Conservation (phyloP, 106 monocot species). For the Apostasia shenzhenica region DNA sequence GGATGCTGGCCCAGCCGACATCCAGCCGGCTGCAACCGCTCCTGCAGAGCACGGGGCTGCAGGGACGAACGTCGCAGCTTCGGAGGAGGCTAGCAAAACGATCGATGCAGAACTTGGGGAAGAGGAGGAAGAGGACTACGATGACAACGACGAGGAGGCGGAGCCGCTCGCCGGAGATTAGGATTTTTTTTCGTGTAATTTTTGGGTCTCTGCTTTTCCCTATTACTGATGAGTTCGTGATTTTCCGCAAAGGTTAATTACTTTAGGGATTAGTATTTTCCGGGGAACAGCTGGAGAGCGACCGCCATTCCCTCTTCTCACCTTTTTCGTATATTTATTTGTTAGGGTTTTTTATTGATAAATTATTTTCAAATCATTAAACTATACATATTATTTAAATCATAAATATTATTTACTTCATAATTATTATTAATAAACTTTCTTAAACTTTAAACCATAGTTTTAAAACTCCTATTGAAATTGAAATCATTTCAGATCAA, state of each 20-base stretch:
- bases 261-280: not conserved
- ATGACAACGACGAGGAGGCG: not conserved
- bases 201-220: not conserved
- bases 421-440: too few relatives aligned
- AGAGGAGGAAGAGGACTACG: slow-evolving; percentile 16
- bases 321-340: too few relatives aligned
- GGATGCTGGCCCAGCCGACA: not conserved
- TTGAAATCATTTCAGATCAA: too few relatives aligned
- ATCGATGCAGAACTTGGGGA: not conserved
- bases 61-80: not conserved
- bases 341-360: too few relatives aligned
- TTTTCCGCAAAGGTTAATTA: not conserved
- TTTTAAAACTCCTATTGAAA: too few relatives aligned
- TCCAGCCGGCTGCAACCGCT: not conserved
- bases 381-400: too few relatives aligned
- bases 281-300: too few relatives aligned
- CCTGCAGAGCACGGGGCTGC: not conserved
- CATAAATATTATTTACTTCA: too few relatives aligned
- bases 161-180: slow-evolving; percentile 9
- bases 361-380: too few relatives aligned
- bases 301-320: too few relatives aligned
- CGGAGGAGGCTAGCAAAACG: not conserved
- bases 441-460: too few relatives aligned
- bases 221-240: not conserved
- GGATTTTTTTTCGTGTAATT: not conserved